These are phyloP conservation scores for Mesembryanthemum crystallinum DNA, from an alignment of 148 eudicot genomes.

Conservation along the genomic window DNA sequence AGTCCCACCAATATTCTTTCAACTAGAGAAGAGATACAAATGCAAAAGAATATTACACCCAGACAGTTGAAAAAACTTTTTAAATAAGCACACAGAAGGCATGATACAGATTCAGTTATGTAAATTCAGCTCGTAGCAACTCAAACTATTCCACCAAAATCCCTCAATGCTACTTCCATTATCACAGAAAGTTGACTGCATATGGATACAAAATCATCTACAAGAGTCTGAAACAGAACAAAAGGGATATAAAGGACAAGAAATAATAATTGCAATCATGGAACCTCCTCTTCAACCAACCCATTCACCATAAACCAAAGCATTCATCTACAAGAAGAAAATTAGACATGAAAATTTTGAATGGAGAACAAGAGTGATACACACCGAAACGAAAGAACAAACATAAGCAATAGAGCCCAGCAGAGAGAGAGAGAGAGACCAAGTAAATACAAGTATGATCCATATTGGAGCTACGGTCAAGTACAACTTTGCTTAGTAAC, in stretches of 20 bases:
- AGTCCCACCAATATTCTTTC: background rate
- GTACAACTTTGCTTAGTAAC: background rate
- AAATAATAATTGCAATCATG: background rate
- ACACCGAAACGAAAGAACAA: background rate
- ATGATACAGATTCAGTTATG: background rate
- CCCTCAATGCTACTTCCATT: background rate
- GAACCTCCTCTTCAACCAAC: background rate
- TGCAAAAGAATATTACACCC: background rate
- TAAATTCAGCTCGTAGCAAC: background rate
- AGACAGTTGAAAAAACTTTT: background rate
- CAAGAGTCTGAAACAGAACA: background rate
- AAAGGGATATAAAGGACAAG: background rate
- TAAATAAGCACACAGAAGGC: slow-evolving; percentile 11
- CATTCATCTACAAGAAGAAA: no score
- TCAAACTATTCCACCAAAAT: background rate
- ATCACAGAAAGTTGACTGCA: background rate
- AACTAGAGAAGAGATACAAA: background rate
- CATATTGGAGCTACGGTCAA: background rate
- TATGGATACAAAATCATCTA: background rate
- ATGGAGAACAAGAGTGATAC: background rate
- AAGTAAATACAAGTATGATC: no score
- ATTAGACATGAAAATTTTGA: no score
- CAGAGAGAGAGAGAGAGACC: background rate
- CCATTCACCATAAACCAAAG: no score
- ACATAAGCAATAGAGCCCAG: background rate